Base-by-base conservation (phyloP, 1,139 yeast genomes). In the Protomyces inouyei region DNA sequence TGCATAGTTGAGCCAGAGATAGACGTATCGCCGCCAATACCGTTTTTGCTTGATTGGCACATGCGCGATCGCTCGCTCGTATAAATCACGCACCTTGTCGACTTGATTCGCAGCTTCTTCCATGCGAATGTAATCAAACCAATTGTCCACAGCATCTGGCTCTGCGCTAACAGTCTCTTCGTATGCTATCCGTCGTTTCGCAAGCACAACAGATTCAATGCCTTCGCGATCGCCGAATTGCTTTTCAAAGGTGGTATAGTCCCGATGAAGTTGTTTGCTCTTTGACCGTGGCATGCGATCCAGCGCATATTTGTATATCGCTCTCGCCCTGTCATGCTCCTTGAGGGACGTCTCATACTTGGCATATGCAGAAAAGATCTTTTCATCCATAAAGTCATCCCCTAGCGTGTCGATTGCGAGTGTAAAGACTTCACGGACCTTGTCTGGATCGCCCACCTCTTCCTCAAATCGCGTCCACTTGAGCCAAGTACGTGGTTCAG, bases 61-160 rank as follows among this genome's bases (percentile, higher is more conserved):
- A 59, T 80, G 78, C 0, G 74, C 68, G 0, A 83, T 73, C 0
- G 88, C 83, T 8, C 79, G 74, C 64, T 83, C 84, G 70, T 80
- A 85, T 1, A 77, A 72, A 8, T 72, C 72, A 36, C 77, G 66
- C 46, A 75, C 67, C 52, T 72, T 73, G 66, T 69, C 68, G 61
- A 72, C 65, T 43, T 70, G 68, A 65, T 73, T 73, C 2, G 73
- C 69, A 0, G 79, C 76, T 38, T 78, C 77, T 63, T 76, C 77
- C 25, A 88, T 71, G 23, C 81, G 79, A 1, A 88, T 70, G 69
- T 85, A 85, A 0, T 83, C 74, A 90, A 96, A 90, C 97, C 97
- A 91, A 0, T 84, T 76, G 71, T 87, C 95, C 73, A 84, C 86
- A 74, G 89, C 88, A 36, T 68, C 59, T 0, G 89, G 85, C 65